Percentiles rank a stretch among this genome's conserved stretches.
Conservation (phyloP, 805 yeast genomes). For the Zygosaccharomyces bailii region DNA sequence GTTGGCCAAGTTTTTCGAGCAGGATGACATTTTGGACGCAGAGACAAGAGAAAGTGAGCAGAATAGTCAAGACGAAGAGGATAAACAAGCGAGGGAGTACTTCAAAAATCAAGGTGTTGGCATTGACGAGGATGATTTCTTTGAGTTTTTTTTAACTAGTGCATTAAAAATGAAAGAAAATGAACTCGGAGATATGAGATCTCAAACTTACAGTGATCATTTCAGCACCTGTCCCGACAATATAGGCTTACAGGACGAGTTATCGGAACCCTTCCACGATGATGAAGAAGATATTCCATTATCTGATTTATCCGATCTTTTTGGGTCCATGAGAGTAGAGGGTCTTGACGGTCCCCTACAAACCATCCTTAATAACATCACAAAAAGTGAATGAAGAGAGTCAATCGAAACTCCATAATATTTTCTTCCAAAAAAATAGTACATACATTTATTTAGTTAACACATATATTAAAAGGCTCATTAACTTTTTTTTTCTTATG, state of each 20-base stretch:
- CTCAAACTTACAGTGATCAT: neutral
- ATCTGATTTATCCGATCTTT: conserved; percentile 14
- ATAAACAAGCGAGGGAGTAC: conserved; percentile 29
- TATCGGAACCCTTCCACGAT: conserved; percentile 8
- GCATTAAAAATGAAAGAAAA: conserved; percentile 49
- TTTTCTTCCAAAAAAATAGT: conserved; percentile 7
- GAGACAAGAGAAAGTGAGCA: neutral
- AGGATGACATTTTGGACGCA: conserved; percentile 1
- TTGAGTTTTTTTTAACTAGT: conserved; percentile 57
- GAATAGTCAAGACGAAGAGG: conserved; percentile 20
- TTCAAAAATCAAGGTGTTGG: conserved; percentile 38
- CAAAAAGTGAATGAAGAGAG: conserved; percentile 1
- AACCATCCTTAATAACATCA: conserved; percentile 13
- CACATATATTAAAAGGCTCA: neutral
- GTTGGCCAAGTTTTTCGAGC: conserved; percentile 11
- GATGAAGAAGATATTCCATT: neutral
- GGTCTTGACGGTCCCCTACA: conserved; percentile 19
- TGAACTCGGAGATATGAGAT: conserved; percentile 41
- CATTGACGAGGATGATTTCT: conserved; percentile 66
- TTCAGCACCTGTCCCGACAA: neutral
- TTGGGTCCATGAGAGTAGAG: conserved; percentile 14
- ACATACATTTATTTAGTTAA: conserved; percentile 1
- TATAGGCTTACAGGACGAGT: conserved; percentile 5
- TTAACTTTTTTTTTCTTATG: conserved; percentile 1
- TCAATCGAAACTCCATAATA: neutral